Evolutionary conservation across 2,329 filamentous ascomycete species (phyloP).

Genomic region (Aspergillus sp.): DNA sequence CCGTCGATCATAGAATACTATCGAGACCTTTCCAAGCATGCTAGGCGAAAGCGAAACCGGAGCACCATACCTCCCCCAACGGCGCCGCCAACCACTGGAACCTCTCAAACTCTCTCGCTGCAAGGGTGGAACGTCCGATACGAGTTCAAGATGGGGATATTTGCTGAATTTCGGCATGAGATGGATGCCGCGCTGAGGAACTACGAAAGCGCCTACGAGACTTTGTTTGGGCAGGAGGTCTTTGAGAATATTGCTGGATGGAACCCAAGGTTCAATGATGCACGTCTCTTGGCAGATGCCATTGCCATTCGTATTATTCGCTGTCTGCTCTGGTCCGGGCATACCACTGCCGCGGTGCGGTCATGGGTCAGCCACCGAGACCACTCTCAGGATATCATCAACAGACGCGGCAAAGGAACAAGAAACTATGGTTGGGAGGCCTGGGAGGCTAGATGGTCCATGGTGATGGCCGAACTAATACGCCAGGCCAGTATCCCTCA

Average conservation of each 20-base stretch:
- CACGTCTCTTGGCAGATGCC: slow-evolving; percentile 79
- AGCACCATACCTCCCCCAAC: slow-evolving; percentile 77
- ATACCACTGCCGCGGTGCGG: slow-evolving; percentile 75
- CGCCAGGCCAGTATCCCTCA: slow-evolving; percentile 51
- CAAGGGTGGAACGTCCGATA: slow-evolving; percentile 92
- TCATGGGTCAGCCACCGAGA: slow-evolving; percentile 77
- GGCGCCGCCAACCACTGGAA: slow-evolving; percentile 76
- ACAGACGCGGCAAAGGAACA: slow-evolving; percentile 79
- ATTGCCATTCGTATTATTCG: slow-evolving; percentile 78
- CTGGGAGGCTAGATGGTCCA: slow-evolving; percentile 78
- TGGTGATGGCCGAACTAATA: slow-evolving; percentile 61
- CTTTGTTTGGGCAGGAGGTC: slow-evolving; percentile 76
- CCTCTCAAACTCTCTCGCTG: slow-evolving; percentile 78
- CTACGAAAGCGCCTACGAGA: slow-evolving; percentile 84
- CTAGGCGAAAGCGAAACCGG: slow-evolving; percentile 80
- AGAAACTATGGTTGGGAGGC: slow-evolving; percentile 91
- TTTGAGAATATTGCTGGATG: slow-evolving; percentile 87
- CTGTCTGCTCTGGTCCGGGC: slow-evolving; percentile 76
- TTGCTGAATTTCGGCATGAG: slow-evolving; percentile 91
- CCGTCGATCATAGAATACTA: slow-evolving; percentile 84
- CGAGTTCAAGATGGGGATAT: slow-evolving; percentile 87
- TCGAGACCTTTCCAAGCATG: slow-evolving; percentile 87
- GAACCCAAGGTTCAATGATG: slow-evolving; percentile 88
- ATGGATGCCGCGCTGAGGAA: slow-evolving; percentile 83
- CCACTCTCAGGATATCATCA: slow-evolving; percentile 72